phyloP scores from a whole-genome alignment of 768 basidiomycete genomes.

The Albatrellus ellisii region DNA sequence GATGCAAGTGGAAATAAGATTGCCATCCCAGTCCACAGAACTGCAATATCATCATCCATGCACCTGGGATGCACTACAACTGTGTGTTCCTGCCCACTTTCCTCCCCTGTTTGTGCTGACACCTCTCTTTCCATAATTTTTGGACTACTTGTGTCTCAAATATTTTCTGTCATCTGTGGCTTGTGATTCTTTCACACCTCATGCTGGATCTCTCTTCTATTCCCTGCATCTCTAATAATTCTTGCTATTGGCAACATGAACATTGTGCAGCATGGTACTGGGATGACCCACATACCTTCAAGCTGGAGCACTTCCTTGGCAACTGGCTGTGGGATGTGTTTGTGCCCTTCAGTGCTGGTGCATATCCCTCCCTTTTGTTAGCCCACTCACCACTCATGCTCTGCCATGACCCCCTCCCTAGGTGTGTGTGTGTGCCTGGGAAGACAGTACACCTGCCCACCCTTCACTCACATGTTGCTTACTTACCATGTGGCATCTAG shows the following conservation, averaged over 20 bases:
- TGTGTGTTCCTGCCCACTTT: conserved; percentile 19
- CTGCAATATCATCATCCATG: conserved; percentile 23
- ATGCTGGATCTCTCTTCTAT: too few species aligned
- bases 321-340: conserved; percentile 22
- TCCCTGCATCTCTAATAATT: not conserved
- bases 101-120: too few species aligned
- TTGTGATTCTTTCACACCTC: too few species aligned
- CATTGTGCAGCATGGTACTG: conserved; percentile 35
- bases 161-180: too few species aligned
- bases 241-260: not conserved
- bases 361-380: not conserved
- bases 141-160: too few species aligned
- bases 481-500: conserved; percentile 14
- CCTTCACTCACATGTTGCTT: not conserved
- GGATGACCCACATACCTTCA: conserved; percentile 36
- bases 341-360: conserved; percentile 19
- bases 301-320: conserved; percentile 22
- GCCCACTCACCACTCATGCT: not conserved
- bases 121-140: too few species aligned
- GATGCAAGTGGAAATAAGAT: conserved; percentile 25
- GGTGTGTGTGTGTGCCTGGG: conserved; percentile 15
- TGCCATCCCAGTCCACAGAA: conserved; percentile 32
- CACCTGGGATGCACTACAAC: conserved; percentile 35
- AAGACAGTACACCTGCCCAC: conserved; percentile 6
- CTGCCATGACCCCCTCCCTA: not conserved